phyloP scores from a whole-genome alignment of 352 stramenopile species.

The Hyaloperonospora arabidopsidis region DNA sequence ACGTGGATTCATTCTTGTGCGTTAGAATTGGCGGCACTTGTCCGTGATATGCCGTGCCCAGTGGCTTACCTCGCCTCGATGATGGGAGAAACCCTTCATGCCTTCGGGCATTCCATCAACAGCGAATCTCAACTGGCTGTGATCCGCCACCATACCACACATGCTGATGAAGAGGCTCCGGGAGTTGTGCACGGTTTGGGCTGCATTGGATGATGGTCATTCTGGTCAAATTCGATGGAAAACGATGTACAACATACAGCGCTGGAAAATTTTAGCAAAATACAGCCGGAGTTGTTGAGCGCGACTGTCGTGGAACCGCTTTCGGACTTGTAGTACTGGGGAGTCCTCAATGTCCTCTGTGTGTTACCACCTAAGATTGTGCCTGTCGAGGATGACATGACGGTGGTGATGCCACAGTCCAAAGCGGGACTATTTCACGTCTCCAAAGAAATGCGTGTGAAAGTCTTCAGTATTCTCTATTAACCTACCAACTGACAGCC shows the following conservation, averaged over 20 bases:
- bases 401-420: background rate
- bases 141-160: background rate
- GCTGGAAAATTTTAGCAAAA: too few species aligned
- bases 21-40: background rate
- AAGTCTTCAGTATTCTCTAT: background rate
- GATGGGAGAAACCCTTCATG: background rate
- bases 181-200: background rate
- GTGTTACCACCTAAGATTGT: background rate
- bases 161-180: background rate
- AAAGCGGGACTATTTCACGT: background rate
- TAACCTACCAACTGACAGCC: background rate
- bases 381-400: background rate
- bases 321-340: background rate
- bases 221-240: background rate
- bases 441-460: background rate
- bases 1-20: background rate
- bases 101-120: background rate
- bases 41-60: background rate
- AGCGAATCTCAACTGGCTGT: background rate
- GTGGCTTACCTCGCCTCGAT: background rate
- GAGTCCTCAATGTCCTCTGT: too few species aligned
- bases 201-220: background rate
- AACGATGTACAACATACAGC: background rate
- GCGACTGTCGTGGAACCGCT: background rate
- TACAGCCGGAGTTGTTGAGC: too few species aligned